Evolutionary conservation across 306 rosid genomes (phyloP), one percentile per base, ranked within the genome.

Genomic region (Sphenostylis stenocarpa): DNA sequence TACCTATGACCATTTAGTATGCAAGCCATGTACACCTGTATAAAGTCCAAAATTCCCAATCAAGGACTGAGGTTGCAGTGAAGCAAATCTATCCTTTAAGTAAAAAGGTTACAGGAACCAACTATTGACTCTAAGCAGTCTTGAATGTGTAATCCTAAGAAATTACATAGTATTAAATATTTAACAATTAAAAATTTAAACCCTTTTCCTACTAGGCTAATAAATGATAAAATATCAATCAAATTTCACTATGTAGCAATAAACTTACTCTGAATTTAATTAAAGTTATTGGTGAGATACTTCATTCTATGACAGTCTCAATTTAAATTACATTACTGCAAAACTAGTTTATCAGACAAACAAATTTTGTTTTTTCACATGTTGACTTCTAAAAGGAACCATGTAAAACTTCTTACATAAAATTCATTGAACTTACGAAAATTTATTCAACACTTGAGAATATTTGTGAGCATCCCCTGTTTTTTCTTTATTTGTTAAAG

Each of bases 1-100:
- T 76, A 90, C 98, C 92, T 87, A 21, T 84, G 87, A 23, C 98
- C 96, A 34, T 89, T 86, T 80, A 80, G 85, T 78, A 94, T 78
- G 85, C 98, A 92, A 29, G 98, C 93, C 98, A 94, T 94, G 88
- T 90, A 88, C 76, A 94, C 91, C 98, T 94, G 85, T 82, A 82
- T 45, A 41, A 70, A 70, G 77, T 68, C 51, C 66, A 56, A 67
- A 61, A 1, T 70, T 58, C 44, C 60, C 67, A 53, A 61, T 51
- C 43, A 63, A 68, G 20, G 29, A 17, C 61, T 24, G 69, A 78
- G 44, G 72, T 71, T 71, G 39, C 31, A 56, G 16, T 24, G 43
- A 44, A 44, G 29, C 48, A 80, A 81, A 75, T 44, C 66, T 67
- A 73, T 48, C 72, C 58, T 21, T 65, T 21, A 21, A 29, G 52